Conservation (phyloP, 1,284 basidiomycete species). For the Puccinia triticina region DNA sequence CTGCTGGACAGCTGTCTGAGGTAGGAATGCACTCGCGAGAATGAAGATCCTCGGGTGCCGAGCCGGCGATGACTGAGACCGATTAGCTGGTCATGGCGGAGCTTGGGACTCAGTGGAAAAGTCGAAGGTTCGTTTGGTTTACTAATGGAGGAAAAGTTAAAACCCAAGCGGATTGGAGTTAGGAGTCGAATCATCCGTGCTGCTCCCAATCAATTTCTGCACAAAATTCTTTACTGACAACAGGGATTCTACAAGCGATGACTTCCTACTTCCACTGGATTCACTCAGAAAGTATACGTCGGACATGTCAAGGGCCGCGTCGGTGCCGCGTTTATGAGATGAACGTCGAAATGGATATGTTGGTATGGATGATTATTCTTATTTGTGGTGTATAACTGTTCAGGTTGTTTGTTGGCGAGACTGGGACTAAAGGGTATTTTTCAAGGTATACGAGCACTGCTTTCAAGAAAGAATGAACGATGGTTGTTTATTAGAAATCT, state of each 20-base stretch:
- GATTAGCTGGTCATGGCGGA: not conserved
- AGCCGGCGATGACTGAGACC: not conserved
- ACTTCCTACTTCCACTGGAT: slow-evolving; percentile 27
- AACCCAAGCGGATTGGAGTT: not conserved
- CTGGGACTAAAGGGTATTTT: not conserved
- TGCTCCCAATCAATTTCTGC: not conserved
- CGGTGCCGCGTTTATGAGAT: not conserved
- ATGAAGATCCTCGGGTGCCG: not conserved
- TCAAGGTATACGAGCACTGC: not conserved
- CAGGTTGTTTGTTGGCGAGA: not conserved
- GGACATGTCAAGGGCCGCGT: not conserved
- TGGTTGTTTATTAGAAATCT: not conserved
- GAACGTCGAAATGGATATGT: not conserved
- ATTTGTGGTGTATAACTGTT: too few species aligned
- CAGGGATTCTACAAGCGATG: slow-evolving; percentile 24
- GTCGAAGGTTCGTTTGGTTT: not conserved
- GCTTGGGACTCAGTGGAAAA: slow-evolving; percentile 20
- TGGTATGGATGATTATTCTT: not conserved
- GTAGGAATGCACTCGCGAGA: slow-evolving; percentile 21
- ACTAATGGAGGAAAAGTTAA: not conserved
- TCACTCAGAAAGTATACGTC: slow-evolving; percentile 26
- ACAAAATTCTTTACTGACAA: slow-evolving; percentile 7
- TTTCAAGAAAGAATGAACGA: not conserved
- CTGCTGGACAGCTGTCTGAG: not conserved
- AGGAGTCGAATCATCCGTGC: not conserved